phyloP scores from a whole-genome alignment of 257 asterid species.

The Pogostemon cablin region DNA sequence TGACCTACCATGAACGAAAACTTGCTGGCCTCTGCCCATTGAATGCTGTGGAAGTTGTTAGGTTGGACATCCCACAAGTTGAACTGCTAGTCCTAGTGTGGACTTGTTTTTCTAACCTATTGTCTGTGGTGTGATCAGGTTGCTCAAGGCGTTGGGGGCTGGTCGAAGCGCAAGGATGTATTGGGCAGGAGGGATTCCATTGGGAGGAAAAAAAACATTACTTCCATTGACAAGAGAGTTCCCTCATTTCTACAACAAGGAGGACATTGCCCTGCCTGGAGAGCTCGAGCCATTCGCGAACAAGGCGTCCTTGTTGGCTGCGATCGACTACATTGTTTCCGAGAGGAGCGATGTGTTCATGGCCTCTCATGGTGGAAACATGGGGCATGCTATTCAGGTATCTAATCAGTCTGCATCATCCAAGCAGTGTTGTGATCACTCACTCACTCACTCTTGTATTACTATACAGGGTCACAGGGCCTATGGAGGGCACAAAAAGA shows the following conservation, averaged over 20 bases:
- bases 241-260: conserved; percentile 78
- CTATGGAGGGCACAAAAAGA: conserved; percentile 87
- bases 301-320: conserved; percentile 82
- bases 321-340: conserved; percentile 82
- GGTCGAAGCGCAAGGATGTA: conserved; percentile 68
- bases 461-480: conserved; percentile 78
- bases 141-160: conserved; percentile 92
- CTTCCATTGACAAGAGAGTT: conserved; percentile 66
- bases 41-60: conserved; percentile 73
- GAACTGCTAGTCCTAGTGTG: too few relatives aligned
- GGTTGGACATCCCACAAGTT: conserved; percentile 37
- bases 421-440: background rate
- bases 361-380: conserved; percentile 98
- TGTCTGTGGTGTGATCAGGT: conserved; percentile 40
- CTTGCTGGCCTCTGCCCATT: conserved; percentile 92
- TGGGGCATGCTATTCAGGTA: conserved; percentile 98
- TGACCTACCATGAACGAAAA: conserved; percentile 79
- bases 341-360: conserved; percentile 90
- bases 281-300: conserved; percentile 81
- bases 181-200: conserved; percentile 94
- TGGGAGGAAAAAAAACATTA: conserved; percentile 86
- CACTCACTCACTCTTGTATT: background rate
- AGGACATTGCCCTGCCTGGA: conserved; percentile 75
- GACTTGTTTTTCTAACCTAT: background rate
- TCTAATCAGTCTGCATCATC: background rate